Evolutionary conservation across 2,329 filamentous ascomycete genomes (phyloP), one percentile per base, ranked within the genome.

Genomic region (Salinomyces thailandicus): DNA sequence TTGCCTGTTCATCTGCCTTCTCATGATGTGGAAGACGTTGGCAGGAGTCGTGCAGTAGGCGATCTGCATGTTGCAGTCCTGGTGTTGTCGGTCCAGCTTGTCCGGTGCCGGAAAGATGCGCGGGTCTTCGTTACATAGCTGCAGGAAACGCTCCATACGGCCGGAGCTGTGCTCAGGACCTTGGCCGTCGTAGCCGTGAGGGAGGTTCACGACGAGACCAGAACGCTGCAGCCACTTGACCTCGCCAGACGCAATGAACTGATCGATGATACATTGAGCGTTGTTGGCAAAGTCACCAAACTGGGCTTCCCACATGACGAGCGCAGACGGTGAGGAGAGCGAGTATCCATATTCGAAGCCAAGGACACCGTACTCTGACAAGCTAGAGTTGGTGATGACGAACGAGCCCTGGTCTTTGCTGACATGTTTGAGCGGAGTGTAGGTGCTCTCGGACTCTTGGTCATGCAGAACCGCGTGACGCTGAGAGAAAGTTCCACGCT

Each of bases 251-350:
- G 91, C 89, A 53, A 98, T 81, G 67, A 98, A 98, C 66, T 98
- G 91, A 62, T 98, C 91, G 57, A 98, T 93, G 64, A 98, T 93
- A 62, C 86, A 93, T 67, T 98, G 91, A 29, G 91, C 89, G 58
- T 95, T 98, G 75, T 98, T 98, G 72, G 91, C 91, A 56, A 98
- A 98, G 66, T 98, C 91, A 72, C 91, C 91, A 57, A 98, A 98
- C 65, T 98, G 91, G 24, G 91, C 91, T 68, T 98, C 91, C 91
- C 91, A 98, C 79, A 98, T 93, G 52, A 98, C 89, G 17, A 98
- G 77, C 24, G 91, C 89, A 59, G 95, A 93, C 39, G 91, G 91
- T 18, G 91, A 96, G 18, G 87, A 93, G 43, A 98, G 69, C 3
- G 91, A 98, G 71, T 98, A 98, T 43, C 91, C 91, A 56, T 98